A percentile compares a stretch with the other conserved stretches of the same genome.
These are phyloP conservation scores for Aurantiochytrium sp. DNA, from an alignment of 108 stramenopile species.

Conservation along the genomic window DNA sequence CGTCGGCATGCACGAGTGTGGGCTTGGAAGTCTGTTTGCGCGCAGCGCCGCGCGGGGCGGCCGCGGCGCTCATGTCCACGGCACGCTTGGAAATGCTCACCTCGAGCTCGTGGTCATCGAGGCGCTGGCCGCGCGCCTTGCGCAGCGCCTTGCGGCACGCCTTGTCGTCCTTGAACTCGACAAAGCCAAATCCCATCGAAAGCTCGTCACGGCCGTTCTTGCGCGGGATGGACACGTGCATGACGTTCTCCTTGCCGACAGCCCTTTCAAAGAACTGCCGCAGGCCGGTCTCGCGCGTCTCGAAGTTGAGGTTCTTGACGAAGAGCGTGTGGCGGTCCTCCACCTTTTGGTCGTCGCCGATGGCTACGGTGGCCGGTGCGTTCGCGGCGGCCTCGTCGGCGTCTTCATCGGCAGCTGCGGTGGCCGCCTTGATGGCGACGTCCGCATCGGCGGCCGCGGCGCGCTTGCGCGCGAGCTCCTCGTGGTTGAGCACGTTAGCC, in stretches of 20 bases:
- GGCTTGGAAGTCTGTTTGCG: not conserved
- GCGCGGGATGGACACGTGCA: slow-evolving; percentile 69
- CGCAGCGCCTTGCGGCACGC: slow-evolving; percentile 71
- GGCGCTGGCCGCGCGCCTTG: slow-evolving; percentile 68
- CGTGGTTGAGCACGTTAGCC: slow-evolving; percentile 43
- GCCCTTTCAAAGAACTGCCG: slow-evolving; percentile 57
- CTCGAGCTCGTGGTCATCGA: slow-evolving; percentile 85
- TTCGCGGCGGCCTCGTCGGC: not conserved
- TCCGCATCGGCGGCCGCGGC: slow-evolving; percentile 34
- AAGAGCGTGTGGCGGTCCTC: slow-evolving; percentile 62
- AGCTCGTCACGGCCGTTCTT: slow-evolving; percentile 65
- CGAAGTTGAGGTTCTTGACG: slow-evolving; percentile 91
- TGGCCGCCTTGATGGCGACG: not conserved
- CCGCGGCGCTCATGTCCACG: not conserved
- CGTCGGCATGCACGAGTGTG: not conserved
- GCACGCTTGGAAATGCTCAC: slow-evolving; percentile 71
- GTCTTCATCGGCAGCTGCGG: not conserved
- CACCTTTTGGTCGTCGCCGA: not conserved
- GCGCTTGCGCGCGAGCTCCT: not conserved
- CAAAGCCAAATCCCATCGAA: slow-evolving; percentile 96
- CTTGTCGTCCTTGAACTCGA: slow-evolving; percentile 75
- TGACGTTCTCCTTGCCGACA: slow-evolving; percentile 61
- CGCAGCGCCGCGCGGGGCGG: not conserved
- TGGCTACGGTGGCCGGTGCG: not conserved
- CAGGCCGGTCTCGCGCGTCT: slow-evolving; percentile 74